These are phyloP conservation scores for Cutaneotrichosporon curvatum DNA, from an alignment of 1,284 basidiomycete genomes.

Conservation along the genomic window DNA sequence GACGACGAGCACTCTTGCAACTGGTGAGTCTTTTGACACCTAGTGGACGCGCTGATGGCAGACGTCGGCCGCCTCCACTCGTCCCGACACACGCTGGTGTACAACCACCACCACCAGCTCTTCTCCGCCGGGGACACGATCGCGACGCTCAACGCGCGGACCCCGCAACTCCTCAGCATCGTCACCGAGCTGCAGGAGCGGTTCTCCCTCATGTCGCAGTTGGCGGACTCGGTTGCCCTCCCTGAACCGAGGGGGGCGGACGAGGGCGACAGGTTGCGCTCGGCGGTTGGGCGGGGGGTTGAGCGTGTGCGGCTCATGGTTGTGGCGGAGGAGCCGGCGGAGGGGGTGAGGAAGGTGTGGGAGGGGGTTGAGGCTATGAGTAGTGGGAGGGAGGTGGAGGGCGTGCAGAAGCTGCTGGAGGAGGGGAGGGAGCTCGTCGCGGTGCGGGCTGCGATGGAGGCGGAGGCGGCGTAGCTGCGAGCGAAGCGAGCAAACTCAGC, in stretches of 20 bases:
- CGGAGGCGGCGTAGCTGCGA: neutral
- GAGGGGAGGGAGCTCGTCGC: constrained; percentile 10
- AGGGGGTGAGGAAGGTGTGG: constrained; percentile 8
- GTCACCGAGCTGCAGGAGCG: constrained; percentile 41
- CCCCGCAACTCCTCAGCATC: constrained; percentile 43
- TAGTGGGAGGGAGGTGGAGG: neutral
- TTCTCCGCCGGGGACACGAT: constrained; percentile 45
- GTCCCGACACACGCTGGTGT: constrained; percentile 42
- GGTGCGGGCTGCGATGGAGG: neutral
- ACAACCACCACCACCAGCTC: constrained; percentile 47
- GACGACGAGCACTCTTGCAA: constrained; percentile 26
- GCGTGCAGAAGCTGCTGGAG: constrained; percentile 6
- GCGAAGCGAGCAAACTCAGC: too few relatives aligned
- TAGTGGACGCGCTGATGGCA: constrained; percentile 10
- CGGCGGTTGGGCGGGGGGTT: constrained; percentile 6
- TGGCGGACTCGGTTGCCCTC: constrained; percentile 38
- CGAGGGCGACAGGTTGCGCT: constrained; percentile 4
- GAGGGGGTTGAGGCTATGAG: constrained; percentile 2
- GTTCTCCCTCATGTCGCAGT: constrained; percentile 41
- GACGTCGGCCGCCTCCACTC: constrained; percentile 41
- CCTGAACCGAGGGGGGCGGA: constrained; percentile 9
- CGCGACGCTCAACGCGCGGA: constrained; percentile 40
- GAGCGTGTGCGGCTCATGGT: constrained; percentile 31
- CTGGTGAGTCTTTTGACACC: constrained; percentile 22
- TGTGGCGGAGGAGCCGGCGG: constrained; percentile 20